Evolutionary conservation across 2,329 filamentous ascomycete species (phyloP).

Genomic region (Hypomyces perniciosus): DNA sequence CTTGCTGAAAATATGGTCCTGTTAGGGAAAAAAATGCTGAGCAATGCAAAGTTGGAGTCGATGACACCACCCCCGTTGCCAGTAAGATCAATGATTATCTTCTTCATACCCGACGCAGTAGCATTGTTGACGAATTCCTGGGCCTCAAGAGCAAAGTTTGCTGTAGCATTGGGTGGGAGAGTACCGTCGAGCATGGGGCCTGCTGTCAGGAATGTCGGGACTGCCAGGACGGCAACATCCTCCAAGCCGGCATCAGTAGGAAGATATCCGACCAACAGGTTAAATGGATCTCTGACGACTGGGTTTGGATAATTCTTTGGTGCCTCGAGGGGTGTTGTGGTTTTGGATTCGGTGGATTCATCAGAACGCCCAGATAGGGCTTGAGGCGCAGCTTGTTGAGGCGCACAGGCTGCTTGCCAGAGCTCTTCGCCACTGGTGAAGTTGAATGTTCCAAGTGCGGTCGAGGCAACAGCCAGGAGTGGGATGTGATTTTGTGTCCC

Average conservation of each 20-base stretch:
- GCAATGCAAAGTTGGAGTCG: constrained; percentile 41
- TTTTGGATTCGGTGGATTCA: background rate
- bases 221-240: constrained; percentile 3
- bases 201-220: background rate
- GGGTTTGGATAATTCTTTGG: constrained; percentile 4
- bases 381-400: background rate
- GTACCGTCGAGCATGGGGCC: background rate
- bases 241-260: background rate
- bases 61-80: constrained; percentile 54
- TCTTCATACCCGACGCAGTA: constrained; percentile 21
- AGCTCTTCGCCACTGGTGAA: background rate
- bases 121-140: constrained; percentile 40
- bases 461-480: background rate
- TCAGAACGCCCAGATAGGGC: background rate
- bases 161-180: background rate
- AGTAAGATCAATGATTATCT: constrained; percentile 58
- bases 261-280: background rate
- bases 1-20: constrained; percentile 5
- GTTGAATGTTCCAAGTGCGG: background rate
- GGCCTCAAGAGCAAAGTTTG: constrained; percentile 18
- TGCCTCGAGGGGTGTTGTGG: background rate
- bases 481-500: background rate
- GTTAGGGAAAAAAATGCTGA: constrained; percentile 34
- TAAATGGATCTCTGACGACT: constrained; percentile 1
- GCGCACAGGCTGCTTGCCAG: background rate